Conservation (phyloP, 148 eudicot genomes). For the Arctostaphylos glauca region DNA sequence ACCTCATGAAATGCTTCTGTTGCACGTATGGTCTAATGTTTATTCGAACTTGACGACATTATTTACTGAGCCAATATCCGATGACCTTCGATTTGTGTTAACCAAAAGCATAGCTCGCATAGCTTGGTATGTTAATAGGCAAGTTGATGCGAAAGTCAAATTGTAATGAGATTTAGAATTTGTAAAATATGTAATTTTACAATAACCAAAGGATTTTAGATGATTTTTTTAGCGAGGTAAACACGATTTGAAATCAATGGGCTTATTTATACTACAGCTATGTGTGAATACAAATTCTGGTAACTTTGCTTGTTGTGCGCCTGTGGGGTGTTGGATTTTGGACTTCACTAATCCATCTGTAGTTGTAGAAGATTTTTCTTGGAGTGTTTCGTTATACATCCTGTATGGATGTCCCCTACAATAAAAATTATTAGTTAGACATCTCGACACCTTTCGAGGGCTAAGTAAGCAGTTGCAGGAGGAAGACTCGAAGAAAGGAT, state of each 20-base stretch:
- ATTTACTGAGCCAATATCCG: neutral
- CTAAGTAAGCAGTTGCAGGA: too few relatives aligned
- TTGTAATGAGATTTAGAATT: neutral
- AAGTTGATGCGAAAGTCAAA: neutral
- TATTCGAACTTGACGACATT: neutral
- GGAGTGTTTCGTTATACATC: too few relatives aligned
- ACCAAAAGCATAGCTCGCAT: neutral
- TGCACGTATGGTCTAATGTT: neutral
- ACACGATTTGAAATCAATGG: neutral
- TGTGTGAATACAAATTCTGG: neutral
- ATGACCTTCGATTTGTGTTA: neutral
- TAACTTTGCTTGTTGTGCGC: neutral
- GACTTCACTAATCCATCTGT: too few relatives aligned
- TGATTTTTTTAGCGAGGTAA: neutral
- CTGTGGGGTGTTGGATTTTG: too few relatives aligned
- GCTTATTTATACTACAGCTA: neutral
- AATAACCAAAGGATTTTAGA: neutral
- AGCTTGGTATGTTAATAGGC: neutral
- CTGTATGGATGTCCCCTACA: too few relatives aligned
- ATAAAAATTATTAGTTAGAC: too few relatives aligned
- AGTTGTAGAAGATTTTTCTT: too few relatives aligned
- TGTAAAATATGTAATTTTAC: neutral
- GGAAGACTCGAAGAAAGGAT: too few relatives aligned
- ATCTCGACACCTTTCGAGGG: too few relatives aligned
- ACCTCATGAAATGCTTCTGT: neutral